phyloP scores from a whole-genome alignment of 306 rosid genomes.

The Castanea crenata region DNA sequence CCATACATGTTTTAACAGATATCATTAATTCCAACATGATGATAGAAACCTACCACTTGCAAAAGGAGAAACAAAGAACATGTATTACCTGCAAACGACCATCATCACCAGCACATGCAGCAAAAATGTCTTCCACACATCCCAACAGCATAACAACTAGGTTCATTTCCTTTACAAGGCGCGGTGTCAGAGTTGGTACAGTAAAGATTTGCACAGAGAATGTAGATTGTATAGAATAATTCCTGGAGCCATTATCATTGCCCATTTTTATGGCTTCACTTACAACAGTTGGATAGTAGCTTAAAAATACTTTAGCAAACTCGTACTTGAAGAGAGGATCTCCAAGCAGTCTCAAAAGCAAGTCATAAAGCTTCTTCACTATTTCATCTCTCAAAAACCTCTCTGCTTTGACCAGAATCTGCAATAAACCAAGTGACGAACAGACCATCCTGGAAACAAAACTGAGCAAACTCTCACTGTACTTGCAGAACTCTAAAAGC shows the following conservation, averaged over 20 bases:
- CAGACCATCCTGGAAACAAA: constrained; percentile 64
- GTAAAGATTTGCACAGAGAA: constrained; percentile 98
- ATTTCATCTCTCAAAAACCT: constrained; percentile 55
- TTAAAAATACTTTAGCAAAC: constrained; percentile 81
- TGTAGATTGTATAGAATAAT: constrained; percentile 55
- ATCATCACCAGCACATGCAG: constrained; percentile 70
- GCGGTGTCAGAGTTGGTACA: constrained; percentile 88
- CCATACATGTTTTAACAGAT: constrained; percentile 1
- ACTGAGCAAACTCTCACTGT: constrained; percentile 96
- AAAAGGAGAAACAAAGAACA: not conserved
- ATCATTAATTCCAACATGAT: not conserved
- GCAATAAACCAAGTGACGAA: constrained; percentile 55
- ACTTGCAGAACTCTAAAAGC: constrained; percentile 82
- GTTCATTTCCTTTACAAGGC: constrained; percentile 88
- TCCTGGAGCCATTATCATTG: constrained; percentile 42
- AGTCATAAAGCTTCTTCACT: constrained; percentile 73
- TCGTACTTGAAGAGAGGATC: constrained; percentile 87
- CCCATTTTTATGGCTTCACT: constrained; percentile 54
- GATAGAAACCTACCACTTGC: not conserved
- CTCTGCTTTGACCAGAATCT: constrained; percentile 70
- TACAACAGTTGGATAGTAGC: constrained; percentile 83
- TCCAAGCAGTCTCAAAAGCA: constrained; percentile 82
- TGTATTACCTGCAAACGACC: constrained; percentile 69
- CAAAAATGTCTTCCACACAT: constrained; percentile 72
- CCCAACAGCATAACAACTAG: constrained; percentile 72